Percentiles rank a stretch among this genome's conserved stretches.
Evolutionary conservation across 768 basidiomycete species (phyloP).

Genomic region (Favolaschia claudopus): DNA sequence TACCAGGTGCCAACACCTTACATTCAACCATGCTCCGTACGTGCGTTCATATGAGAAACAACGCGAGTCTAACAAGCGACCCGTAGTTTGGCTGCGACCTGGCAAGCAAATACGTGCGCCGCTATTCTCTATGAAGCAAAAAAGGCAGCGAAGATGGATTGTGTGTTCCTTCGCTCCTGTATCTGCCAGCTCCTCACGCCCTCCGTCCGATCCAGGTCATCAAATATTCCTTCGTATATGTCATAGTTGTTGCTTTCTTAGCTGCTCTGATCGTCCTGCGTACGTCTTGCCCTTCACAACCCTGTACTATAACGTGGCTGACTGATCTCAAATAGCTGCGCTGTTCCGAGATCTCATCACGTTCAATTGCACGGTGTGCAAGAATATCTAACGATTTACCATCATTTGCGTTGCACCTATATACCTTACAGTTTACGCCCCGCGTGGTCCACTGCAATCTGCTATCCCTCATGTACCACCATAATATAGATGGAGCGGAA

Average conservation of each 20-base stretch:
- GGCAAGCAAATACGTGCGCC: slow-evolving; percentile 94
- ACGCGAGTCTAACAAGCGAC: background rate
- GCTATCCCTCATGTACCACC: slow-evolving; percentile 26
- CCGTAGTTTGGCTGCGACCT: slow-evolving; percentile 90
- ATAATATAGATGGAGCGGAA: slow-evolving; percentile 23
- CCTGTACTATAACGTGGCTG: slow-evolving; percentile 16
- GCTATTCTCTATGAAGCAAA: slow-evolving; percentile 93
- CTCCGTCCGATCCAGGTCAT: slow-evolving; percentile 57
- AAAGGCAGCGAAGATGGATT: slow-evolving; percentile 91
- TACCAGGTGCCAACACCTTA: slow-evolving; percentile 87
- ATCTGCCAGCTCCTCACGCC: slow-evolving; percentile 11
- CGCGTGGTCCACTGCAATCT: slow-evolving; percentile 21
- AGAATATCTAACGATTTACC: slow-evolving; percentile 76
- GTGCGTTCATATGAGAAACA: slow-evolving; percentile 38
- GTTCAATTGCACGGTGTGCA: slow-evolving; percentile 84
- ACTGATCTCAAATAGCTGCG: slow-evolving; percentile 57
- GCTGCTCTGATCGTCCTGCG: slow-evolving; percentile 85
- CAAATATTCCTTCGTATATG: slow-evolving; percentile 87
- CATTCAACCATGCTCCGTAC: slow-evolving; percentile 94
- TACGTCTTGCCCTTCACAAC: slow-evolving; percentile 50
- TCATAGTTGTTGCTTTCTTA: slow-evolving; percentile 75
- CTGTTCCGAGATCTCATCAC: slow-evolving; percentile 84
- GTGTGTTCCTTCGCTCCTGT: slow-evolving; percentile 46
- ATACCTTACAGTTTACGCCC: slow-evolving; percentile 31
- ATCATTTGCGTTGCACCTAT: slow-evolving; percentile 33